A percentile compares a stretch with the other conserved stretches of the same genome.
Conservation (phyloP, 176 grass and related monocot genomes). For the Oryza rufipogon region DNA sequence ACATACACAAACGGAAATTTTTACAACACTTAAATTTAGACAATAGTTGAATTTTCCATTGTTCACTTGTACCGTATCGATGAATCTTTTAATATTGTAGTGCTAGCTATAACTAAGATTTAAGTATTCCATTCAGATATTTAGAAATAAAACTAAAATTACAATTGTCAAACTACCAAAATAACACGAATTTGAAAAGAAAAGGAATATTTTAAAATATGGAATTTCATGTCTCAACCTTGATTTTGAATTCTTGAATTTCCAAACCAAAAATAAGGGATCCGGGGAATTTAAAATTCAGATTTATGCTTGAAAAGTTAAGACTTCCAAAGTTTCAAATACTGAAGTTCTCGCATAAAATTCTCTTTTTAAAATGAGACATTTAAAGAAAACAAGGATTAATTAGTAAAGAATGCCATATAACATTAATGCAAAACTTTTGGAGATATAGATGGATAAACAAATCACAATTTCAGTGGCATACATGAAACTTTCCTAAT, state of each 20-base stretch:
- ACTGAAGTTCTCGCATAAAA: background rate
- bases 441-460: background rate
- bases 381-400: background rate
- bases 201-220: background rate
- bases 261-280: background rate
- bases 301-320: background rate
- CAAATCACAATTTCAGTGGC: constrained; percentile 4
- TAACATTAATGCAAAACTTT: constrained; percentile 13
- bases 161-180: background rate
- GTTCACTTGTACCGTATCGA: background rate
- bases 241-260: constrained; percentile 22
- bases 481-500: constrained; percentile 2
- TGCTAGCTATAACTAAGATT: background rate
- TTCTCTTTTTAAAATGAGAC: background rate
- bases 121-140: background rate
- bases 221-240: background rate
- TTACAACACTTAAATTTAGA: background rate
- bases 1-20: background rate
- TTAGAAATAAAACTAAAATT: background rate
- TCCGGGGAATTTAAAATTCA: background rate
- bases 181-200: background rate
- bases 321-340: background rate
- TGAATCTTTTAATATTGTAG: background rate
- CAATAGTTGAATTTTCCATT: background rate
- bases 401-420: background rate